Percentiles rank a stretch among this genome's conserved stretches.
Evolutionary conservation across 1,284 basidiomycete species (phyloP).

Genomic region (Fomitopsis betulina): DNA sequence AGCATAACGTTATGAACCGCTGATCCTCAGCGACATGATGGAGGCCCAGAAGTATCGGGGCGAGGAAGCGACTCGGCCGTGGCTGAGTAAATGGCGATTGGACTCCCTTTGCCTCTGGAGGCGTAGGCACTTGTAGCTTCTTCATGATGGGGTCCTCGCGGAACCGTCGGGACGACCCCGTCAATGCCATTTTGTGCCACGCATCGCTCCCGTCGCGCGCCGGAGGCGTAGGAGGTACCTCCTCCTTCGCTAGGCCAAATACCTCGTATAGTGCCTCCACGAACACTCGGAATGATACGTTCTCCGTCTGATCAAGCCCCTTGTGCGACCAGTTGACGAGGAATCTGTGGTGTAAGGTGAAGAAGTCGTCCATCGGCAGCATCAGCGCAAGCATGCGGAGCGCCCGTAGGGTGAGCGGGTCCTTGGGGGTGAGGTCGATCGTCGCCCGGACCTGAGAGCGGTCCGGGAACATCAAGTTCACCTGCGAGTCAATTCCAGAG

Average conservation of each 20-base stretch:
- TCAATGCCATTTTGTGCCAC: slow-evolving; percentile 34
- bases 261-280: slow-evolving; percentile 43
- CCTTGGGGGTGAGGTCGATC: slow-evolving; percentile 24
- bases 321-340: slow-evolving; percentile 49
- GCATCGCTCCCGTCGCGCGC: slow-evolving; percentile 5
- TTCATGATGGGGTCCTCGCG: slow-evolving; percentile 55
- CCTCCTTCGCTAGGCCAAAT: slow-evolving; percentile 29
- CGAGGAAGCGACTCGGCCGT: slow-evolving; percentile 40
- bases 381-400: slow-evolving; percentile 59
- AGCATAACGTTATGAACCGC: slow-evolving; percentile 49
- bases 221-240: neutral
- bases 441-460: slow-evolving; percentile 16
- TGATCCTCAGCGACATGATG: slow-evolving; percentile 76
- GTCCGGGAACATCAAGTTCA: slow-evolving; percentile 22
- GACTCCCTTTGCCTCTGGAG: neutral
- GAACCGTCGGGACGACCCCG: slow-evolving; percentile 40
- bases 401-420: slow-evolving; percentile 49
- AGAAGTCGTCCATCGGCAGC: slow-evolving; percentile 50
- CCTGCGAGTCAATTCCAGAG: slow-evolving; percentile 22
- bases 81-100: slow-evolving; percentile 1
- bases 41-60: slow-evolving; percentile 59
- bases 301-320: slow-evolving; percentile 36
- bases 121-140: slow-evolving; percentile 36
- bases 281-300: slow-evolving; percentile 55
- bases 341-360: slow-evolving; percentile 52